Evolutionary conservation across 73 alveolate species (phyloP).

Genomic region (Paramecium pentaurelia): DNA sequence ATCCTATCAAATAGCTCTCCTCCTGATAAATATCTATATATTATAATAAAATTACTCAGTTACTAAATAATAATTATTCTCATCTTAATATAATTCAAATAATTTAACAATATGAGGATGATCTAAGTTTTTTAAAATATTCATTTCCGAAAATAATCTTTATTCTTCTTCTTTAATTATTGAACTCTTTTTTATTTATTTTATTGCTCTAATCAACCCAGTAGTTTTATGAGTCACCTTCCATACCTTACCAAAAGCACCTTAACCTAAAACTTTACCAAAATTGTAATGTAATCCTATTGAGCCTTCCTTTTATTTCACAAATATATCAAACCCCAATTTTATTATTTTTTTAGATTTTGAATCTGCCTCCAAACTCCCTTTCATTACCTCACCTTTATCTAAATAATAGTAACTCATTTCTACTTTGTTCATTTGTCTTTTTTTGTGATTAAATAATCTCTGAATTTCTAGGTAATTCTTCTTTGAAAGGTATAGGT

Average conservation of each 20-base stretch:
- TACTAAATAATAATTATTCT: constrained; percentile 76
- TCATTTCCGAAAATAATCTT: constrained; percentile 17
- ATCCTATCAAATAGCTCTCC: constrained; percentile 82
- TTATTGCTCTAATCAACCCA: constrained; percentile 50
- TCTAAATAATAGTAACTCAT: not conserved
- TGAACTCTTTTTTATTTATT: not conserved
- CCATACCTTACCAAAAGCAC: constrained; percentile 60
- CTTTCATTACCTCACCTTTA: not conserved
- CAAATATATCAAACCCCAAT: constrained; percentile 19
- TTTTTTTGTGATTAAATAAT: not conserved
- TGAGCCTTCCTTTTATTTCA: constrained; percentile 23
- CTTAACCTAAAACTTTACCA: constrained; percentile 48
- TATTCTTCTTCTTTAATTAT: constrained; percentile 37
- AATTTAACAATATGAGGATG: constrained; percentile 58
- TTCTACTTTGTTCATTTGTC: not conserved
- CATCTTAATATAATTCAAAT: constrained; percentile 80
- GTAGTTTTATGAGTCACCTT: constrained; percentile 54
- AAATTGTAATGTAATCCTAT: not conserved
- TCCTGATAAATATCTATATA: constrained; percentile 64
- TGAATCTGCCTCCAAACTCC: constrained; percentile 1
- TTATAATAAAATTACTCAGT: constrained; percentile 64
- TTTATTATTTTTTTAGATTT: not conserved
- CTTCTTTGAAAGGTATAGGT: not conserved
- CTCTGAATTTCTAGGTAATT: not conserved
- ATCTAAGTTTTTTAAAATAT: constrained; percentile 29